Conservation (phyloP, 2,329 filamentous ascomycete genomes). For the Erysiphe pulchra region DNA sequence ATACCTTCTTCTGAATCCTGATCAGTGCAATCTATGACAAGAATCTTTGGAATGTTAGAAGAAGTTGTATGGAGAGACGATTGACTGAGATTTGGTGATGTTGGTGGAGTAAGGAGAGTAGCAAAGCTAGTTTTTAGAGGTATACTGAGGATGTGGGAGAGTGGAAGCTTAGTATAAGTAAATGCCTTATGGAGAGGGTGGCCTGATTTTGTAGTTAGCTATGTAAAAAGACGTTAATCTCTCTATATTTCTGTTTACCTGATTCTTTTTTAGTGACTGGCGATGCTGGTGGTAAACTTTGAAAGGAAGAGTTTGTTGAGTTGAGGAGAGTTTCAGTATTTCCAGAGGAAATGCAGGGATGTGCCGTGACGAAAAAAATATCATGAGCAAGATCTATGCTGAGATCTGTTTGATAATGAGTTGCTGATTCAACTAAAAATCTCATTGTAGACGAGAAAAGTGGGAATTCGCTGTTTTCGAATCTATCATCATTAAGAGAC, state of each 20-base stretch:
- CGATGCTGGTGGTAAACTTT: background rate
- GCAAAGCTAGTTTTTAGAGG: conserved; percentile 5
- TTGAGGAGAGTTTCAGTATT: conserved; percentile 29
- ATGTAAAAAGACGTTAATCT: no score
- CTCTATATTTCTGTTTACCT: no score
- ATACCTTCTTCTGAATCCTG: background rate
- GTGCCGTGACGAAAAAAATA: conserved; percentile 37
- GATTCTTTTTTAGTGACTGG: background rate
- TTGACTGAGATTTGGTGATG: conserved; percentile 3
- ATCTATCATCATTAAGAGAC: no score
- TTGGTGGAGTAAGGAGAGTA: conserved; percentile 10
- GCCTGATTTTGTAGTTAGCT: conserved; percentile 6
- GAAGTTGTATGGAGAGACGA: conserved; percentile 14
- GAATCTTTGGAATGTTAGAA: conserved; percentile 17
- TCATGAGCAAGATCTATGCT: conserved; percentile 25
- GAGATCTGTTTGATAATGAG: conserved; percentile 7
- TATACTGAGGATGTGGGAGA: conserved; percentile 24
- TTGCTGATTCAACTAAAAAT: conserved; percentile 7
- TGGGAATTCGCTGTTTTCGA: no score
- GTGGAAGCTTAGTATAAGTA: conserved; percentile 31
- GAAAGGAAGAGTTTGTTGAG: background rate
- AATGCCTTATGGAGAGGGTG: conserved; percentile 38
- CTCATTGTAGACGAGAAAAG: conserved; percentile 3
- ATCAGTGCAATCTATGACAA: conserved; percentile 33
- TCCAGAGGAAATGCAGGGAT: conserved; percentile 33